Evolutionary conservation across 352 stramenopile genomes (phyloP), one percentile per base, ranked within the genome.

Genomic region (Pythium guiyangense): DNA sequence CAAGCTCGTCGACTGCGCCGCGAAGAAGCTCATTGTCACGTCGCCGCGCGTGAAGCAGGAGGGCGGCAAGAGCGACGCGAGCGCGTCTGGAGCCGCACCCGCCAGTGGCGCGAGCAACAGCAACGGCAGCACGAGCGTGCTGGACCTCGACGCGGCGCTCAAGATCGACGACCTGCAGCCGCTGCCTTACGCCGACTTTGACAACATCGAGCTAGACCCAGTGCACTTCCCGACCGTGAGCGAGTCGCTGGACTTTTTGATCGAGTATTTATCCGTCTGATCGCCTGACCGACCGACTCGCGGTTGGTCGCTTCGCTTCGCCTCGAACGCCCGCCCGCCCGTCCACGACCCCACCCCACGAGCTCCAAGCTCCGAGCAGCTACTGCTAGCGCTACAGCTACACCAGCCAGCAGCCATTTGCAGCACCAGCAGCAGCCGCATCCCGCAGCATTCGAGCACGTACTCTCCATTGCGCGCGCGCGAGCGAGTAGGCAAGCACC

Each of bases 171-270:
- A 73, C 52, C 44, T 79, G 18, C 59, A 75, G 62, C 73, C 67
- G 50, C 48, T 80, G 42, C 71, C 73, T 12, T 67, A 73, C 52
- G 50, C 73, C 39, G 71, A 79, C 54, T 77, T 84, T 35, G 73
- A 80, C 40, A 67, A 79, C 20, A 73, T 78, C 27, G 70, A 79
- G 49, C 51, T 82, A 44, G 66, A 79, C 39, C 71, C 66, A 11
- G 52, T 79, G 52, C 61, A 71, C 49, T 75, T 84, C 25, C 77
- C 77, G 27, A 83, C 71, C 27, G 65, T 86, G 43, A 82, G 73
- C 58, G 77, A 86, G 60, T 84, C 77, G 42, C 65, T 86, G 42
- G 77, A 86, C 63, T 84, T 84, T 62, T 59, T 86, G 52, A 83
- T 86, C 55, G 69, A 82, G 62, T 82, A 80, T 59, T 63, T 85